A percentile compares a stretch with the other conserved stretches of the same genome.
Evolutionary conservation across 768 basidiomycete species (phyloP).

Genomic region (Kwoniella botswanensis): DNA sequence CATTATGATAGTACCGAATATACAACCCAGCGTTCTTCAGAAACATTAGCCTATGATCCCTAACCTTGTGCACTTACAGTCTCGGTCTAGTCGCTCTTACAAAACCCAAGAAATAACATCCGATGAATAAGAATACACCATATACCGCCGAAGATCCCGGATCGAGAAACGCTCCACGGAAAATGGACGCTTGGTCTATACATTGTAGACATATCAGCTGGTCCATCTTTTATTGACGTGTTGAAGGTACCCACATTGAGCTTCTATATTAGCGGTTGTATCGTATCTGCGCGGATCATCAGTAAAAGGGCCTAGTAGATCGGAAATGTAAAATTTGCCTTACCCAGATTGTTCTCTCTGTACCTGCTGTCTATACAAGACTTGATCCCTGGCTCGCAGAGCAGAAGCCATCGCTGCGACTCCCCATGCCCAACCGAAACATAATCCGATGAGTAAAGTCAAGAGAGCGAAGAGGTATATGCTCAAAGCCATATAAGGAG

Average conservation of each 20-base stretch:
- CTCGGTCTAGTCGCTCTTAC: slow-evolving; percentile 63
- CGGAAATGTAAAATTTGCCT: not conserved
- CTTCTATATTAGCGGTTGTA: slow-evolving; percentile 49
- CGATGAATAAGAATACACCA: slow-evolving; percentile 64
- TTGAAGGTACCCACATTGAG: slow-evolving; percentile 37
- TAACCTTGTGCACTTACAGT: slow-evolving; percentile 47
- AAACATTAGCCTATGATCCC: not conserved
- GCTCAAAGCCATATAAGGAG: slow-evolving; percentile 63
- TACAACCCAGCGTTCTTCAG: slow-evolving; percentile 58
- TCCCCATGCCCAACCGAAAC: slow-evolving; percentile 66
- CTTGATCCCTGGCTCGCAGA: slow-evolving; percentile 57
- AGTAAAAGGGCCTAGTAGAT: not conserved
- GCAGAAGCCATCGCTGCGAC: slow-evolving; percentile 65
- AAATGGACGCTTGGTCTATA: slow-evolving; percentile 60
- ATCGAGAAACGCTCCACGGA: slow-evolving; percentile 65
- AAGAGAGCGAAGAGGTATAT: slow-evolving; percentile 62
- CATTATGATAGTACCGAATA: slow-evolving; percentile 64
- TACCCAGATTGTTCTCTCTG: slow-evolving; percentile 45
- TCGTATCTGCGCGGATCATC: slow-evolving; percentile 23
- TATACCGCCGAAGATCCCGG: slow-evolving; percentile 62
- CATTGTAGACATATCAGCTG: not conserved
- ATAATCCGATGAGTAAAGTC: slow-evolving; percentile 63
- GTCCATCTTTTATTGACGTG: slow-evolving; percentile 32
- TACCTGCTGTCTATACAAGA: slow-evolving; percentile 35
- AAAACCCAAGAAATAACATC: slow-evolving; percentile 61